Evolutionary conservation across 106 monocot genomes (phyloP), one percentile per base, ranked within the genome.

Genomic region (Acorus gramineus): DNA sequence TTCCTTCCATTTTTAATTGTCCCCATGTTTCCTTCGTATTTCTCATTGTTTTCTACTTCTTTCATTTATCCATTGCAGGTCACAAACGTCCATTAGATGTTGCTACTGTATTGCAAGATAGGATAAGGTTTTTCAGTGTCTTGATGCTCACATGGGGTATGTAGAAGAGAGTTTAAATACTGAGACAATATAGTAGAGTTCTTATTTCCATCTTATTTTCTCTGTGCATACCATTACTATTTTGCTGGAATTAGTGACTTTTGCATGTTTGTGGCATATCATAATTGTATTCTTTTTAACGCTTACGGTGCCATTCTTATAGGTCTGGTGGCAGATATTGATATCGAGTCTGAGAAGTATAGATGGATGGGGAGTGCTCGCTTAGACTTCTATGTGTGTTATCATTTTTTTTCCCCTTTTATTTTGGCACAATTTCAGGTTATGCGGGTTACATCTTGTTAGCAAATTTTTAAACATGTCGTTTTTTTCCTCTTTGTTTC

Each of bases 121-220:
- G 69, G 1, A 81, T 69, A 45, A 85, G 61, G 66, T 96, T 96
- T 66, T 96, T 96, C 65, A 91, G 95, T 66, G 73, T 87, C 51
- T 68, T 96, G 72, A 85, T 91, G 90, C 83, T 96, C 44, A 80
- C 87, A 65, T 96, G 95, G 95, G 95, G 95, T 95, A 89, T 72
- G 67, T 7, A 54, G 8, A 6, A 7, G 28, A 28, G 28, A 28
- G 28, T 28, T 28, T 28, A 28, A 28, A 28, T 28, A 28, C 28
- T 28, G 28, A 28, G 28, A 28, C 28, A 28, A 28, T 28, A 28
- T 28, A 28, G 28, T 28, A 28, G 28, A 28, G 28, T 28, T 28
- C 28, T 28, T 28, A 28, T 28, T 28, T 28, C 28, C 28, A 28
- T 1, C 1, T 28, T 28, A n/a, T n/a, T n/a, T n/a, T n/a, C n/a